Conservation (phyloP, 768 basidiomycete genomes). For the Kwoniella sp. region DNA sequence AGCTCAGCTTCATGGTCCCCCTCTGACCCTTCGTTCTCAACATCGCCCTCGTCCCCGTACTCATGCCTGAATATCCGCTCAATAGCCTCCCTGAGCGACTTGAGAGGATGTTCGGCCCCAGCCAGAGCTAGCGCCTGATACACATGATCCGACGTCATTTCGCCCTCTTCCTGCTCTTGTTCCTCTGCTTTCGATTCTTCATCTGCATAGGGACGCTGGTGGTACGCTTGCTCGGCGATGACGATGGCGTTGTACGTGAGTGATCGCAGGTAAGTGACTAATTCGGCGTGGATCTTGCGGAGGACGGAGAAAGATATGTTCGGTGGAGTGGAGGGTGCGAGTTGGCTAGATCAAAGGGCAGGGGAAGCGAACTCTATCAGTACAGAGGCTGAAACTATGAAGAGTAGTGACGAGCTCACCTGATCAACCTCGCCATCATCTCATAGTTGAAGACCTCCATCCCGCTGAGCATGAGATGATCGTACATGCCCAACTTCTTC, state of each 20-base stretch:
- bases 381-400: no score
- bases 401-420: slow-evolving; percentile 5
- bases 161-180: neutral
- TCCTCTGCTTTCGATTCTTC: no score
- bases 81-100: slow-evolving; percentile 1
- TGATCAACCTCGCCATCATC: slow-evolving; percentile 5
- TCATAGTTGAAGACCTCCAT: slow-evolving; percentile 26
- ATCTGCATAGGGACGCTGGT: slow-evolving; percentile 10
- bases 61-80: slow-evolving; percentile 10
- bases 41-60: neutral
- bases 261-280: slow-evolving; percentile 16
- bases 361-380: no score
- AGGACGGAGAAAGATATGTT: slow-evolving; percentile 18
- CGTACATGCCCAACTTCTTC: slow-evolving; percentile 16
- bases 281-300: slow-evolving; percentile 8
- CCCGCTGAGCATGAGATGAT: slow-evolving; percentile 13
- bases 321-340: neutral
- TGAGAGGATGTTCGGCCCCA: neutral
- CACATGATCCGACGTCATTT: slow-evolving; percentile 10
- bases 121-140: slow-evolving; percentile 7
- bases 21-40: neutral
- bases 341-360: slow-evolving; percentile 13
- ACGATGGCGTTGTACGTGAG: slow-evolving; percentile 18
- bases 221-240: slow-evolving; percentile 20
- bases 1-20: neutral